Evolutionary conservation across 352 stramenopile species (phyloP), one percentile per base, ranked within the genome.

Genomic region (Phytopythium montanum): DNA sequence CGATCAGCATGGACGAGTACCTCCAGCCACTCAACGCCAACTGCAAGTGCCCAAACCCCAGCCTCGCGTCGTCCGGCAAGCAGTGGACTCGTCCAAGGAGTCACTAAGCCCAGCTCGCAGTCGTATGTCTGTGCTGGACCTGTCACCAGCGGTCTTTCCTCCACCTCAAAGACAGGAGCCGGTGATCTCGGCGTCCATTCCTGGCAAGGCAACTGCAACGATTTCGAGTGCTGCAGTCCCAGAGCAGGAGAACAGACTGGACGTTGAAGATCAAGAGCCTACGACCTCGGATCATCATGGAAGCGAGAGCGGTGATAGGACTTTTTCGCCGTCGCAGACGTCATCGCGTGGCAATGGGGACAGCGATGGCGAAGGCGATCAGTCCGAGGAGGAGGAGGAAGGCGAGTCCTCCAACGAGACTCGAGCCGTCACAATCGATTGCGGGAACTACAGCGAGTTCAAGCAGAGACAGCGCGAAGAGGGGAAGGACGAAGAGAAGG

Each of bases 381-480:
- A 64, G 21, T 49, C 63, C 46, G 26, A 65, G 7, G 33, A 60
- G 33, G 60, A 57, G 13, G 42, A 72, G 9, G 61, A 71, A 14
- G 61, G 65, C 26, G 50, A 67, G 42, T 19, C 64, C 6, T n/a
- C 58, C 45, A 53, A 55, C 13, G 41, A 70, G 18, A 29, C 70
- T 3, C 36, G 65, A 58, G 45, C 21, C 13, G 82, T 74, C 33
- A 87, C 79, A 10, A 75, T 89, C 39, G 77, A 87, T 26, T 64
- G 64, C 44, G 79, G 75, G 42, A 86, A 83, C 39, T 74, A 81
- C 31, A 36, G 54, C 26, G 54, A 83, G 51, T 83, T 80, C 56
- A 79, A 78, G 45, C 18, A 56, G 39, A 54, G 39, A 2, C 21
- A 68, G 19, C 38, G 57, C 9, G 61, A 69, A 5, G 31, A 34